Conservation (phyloP, 495 filamentous ascomycete species). For the Penicillium samsonianum region DNA sequence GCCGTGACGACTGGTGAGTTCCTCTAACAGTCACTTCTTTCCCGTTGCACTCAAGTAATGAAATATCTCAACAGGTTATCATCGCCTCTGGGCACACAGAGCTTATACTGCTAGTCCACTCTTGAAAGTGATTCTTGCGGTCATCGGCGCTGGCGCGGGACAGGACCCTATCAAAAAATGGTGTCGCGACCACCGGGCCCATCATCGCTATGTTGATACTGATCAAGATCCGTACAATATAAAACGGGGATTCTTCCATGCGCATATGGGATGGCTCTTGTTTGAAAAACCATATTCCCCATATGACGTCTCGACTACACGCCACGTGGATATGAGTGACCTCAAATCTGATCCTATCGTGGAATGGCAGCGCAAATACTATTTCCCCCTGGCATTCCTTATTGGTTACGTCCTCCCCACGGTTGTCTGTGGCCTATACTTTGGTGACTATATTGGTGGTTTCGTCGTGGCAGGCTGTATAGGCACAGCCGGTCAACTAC, state of each 20-base stretch:
- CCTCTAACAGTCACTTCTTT: too few relatives aligned
- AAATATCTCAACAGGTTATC: too few relatives aligned
- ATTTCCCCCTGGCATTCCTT: slow-evolving; percentile 75
- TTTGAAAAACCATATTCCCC: too few relatives aligned
- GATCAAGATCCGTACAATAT: slow-evolving; percentile 97
- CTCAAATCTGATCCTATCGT: slow-evolving; percentile 90
- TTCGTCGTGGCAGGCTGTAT: slow-evolving; percentile 90
- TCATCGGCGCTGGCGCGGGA: slow-evolving; percentile 86
- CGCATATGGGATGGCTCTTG: slow-evolving; percentile 85
- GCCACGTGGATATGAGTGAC: slow-evolving; percentile 91
- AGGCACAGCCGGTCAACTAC: slow-evolving; percentile 90
- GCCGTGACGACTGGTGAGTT: too few relatives aligned
- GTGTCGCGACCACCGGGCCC: slow-evolving; percentile 89
- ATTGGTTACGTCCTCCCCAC: slow-evolving; percentile 84
- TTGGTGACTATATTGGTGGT: slow-evolving; percentile 83
- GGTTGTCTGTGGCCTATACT: slow-evolving; percentile 74
- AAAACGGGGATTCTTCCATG: slow-evolving; percentile 94
- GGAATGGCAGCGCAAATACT: slow-evolving; percentile 86
- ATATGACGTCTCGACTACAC: too few relatives aligned
- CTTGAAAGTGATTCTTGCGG: slow-evolving; percentile 83
- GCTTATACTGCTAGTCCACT: too few relatives aligned
- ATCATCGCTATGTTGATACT: slow-evolving; percentile 97
- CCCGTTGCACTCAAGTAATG: too few relatives aligned
- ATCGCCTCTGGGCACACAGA: slow-evolving; percentile 92
- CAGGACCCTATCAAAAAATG: slow-evolving; percentile 94